phyloP scores from a whole-genome alignment of 2,329 filamentous ascomycete genomes.

The Colletotrichum sp. region DNA sequence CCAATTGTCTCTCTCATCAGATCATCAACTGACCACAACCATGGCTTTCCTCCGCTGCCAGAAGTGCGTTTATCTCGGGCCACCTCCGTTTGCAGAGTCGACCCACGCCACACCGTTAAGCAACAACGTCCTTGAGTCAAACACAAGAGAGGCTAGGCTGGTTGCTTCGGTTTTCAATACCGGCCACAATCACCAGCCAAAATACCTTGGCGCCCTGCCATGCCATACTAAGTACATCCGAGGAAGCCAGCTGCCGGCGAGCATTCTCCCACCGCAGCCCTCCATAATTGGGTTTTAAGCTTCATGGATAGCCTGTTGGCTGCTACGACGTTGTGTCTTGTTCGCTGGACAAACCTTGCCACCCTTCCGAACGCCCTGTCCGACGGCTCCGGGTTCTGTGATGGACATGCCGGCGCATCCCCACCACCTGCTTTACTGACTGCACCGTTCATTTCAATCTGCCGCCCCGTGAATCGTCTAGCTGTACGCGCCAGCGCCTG shows the following conservation, averaged over 20 bases:
- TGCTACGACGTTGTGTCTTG: neutral
- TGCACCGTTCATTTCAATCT: neutral
- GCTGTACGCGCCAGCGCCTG: neutral
- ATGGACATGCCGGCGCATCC: neutral
- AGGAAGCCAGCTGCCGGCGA: neutral
- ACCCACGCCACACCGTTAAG: neutral
- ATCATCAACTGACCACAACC: constrained; percentile 1
- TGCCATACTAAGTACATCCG: neutral
- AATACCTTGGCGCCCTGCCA: neutral
- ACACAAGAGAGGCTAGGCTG: neutral
- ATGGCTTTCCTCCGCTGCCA: neutral
- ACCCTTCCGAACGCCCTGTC: neutral
- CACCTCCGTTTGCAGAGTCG: neutral
- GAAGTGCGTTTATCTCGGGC: neutral
- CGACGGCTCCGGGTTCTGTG: neutral
- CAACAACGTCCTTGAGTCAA: constrained; percentile 1
- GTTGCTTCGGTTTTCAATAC: neutral
- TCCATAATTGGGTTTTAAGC: neutral
- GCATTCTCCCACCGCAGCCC: neutral
- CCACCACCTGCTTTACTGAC: neutral
- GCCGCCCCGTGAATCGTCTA: neutral
- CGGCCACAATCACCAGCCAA: neutral
- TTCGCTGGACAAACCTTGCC: neutral
- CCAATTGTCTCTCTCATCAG: neutral
- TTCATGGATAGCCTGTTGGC: neutral